Evolutionary conservation across 164 flowering plant species (phyloP).

Genomic region (Taxillus chinensis): DNA sequence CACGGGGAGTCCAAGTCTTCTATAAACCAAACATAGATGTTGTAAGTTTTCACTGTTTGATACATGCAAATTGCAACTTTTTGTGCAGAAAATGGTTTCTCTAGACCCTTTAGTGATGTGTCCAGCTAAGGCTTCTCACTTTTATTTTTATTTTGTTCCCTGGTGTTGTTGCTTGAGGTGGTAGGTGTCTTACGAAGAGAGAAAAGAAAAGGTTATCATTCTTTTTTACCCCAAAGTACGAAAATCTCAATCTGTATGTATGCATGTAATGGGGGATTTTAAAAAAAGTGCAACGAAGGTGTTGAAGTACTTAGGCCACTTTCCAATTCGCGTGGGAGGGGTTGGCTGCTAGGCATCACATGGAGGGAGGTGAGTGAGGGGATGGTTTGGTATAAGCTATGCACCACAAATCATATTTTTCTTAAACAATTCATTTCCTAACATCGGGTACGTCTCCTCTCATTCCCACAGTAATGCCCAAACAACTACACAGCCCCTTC

Average conservation of each 20-base stretch:
- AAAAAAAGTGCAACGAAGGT: not conserved
- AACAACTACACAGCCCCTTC: not conserved
- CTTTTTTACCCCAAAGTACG: constrained; percentile 8
- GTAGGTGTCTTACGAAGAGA: constrained; percentile 31
- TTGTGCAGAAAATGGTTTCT: not conserved
- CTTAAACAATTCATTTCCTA: constrained; percentile 23
- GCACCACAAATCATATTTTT: constrained; percentile 29
- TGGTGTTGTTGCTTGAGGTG: constrained; percentile 14
- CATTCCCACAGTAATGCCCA: constrained; percentile 8
- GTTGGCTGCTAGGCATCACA: constrained; percentile 23
- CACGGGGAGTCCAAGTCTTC: not conserved
- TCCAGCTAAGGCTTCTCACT: not conserved
- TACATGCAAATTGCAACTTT: not conserved
- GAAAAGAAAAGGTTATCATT: constrained; percentile 27
- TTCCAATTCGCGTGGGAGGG: constrained; percentile 19
- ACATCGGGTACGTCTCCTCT: constrained; percentile 25
- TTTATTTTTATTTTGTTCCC: not conserved
- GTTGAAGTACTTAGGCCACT: constrained; percentile 9
- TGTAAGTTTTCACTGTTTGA: not conserved
- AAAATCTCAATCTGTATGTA: not conserved
- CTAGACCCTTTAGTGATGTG: not conserved
- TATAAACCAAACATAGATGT: not conserved
- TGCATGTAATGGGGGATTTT: too few relatives aligned
- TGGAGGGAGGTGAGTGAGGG: constrained; percentile 14
- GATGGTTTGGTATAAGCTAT: constrained; percentile 10